A percentile compares a stretch with the other conserved stretches of the same genome.
Evolutionary conservation across 2,329 filamentous ascomycete species (phyloP).

Genomic region (Cordyceps pruinosa): DNA sequence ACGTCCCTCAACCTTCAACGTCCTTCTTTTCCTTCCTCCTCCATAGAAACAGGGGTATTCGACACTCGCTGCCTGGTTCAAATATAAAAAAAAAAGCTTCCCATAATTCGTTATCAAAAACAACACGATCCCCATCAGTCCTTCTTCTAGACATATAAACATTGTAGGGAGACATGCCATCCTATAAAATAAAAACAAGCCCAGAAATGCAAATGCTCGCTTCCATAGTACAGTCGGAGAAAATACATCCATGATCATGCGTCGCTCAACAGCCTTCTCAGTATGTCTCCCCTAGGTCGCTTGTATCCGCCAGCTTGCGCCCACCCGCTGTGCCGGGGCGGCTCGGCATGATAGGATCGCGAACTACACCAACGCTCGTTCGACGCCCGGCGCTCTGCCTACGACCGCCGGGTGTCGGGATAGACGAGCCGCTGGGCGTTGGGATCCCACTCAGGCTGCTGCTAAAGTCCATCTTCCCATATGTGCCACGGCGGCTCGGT

Average conservation of each 20-base stretch:
- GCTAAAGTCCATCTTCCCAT: conserved; percentile 41
- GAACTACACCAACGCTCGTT: conserved; percentile 32
- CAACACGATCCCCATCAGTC: background rate
- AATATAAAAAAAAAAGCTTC: background rate
- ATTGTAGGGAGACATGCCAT: background rate
- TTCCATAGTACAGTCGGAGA: conserved; percentile 8
- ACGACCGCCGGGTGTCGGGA: conserved; percentile 39
- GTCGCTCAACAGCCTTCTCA: conserved; percentile 21
- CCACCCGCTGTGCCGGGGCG: conserved; percentile 28
- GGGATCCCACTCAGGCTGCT: conserved; percentile 33
- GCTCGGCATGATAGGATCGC: conserved; percentile 17
- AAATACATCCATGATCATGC: background rate
- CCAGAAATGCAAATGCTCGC: conserved; percentile 11
- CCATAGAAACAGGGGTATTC: conserved; percentile 4
- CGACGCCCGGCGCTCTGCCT: conserved; percentile 38
- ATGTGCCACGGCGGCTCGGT: conserved; percentile 50
- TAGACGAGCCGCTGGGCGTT: conserved; percentile 25
- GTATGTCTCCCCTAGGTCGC: conserved; percentile 50
- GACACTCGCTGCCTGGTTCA: conserved; percentile 1
- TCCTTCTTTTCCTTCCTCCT: background rate
- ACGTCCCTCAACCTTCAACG: background rate
- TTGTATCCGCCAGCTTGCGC: conserved; percentile 29
- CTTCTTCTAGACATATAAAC: background rate
- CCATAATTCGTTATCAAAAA: conserved; percentile 11
- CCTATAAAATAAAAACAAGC: conserved; percentile 4